Evolutionary conservation across 768 basidiomycete species (phyloP).

Genomic region (Pisolithus microcarpus): DNA sequence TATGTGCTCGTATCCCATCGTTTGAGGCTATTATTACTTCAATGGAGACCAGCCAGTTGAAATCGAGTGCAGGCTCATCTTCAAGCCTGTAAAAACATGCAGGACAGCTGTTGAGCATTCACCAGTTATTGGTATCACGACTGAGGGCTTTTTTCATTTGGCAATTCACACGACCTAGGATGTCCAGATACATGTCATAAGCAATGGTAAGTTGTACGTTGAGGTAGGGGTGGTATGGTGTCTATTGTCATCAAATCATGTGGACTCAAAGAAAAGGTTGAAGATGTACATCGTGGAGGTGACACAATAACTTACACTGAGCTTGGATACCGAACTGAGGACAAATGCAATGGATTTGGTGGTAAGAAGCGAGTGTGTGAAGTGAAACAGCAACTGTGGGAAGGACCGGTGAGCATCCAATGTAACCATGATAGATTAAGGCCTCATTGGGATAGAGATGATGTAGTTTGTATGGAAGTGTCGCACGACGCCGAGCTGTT

Average conservation of each 20-base stretch:
- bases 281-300: slow-evolving; percentile 1
- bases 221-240: background rate
- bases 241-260: background rate
- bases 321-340: slow-evolving; percentile 8
- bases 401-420: slow-evolving; percentile 3
- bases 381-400: slow-evolving; percentile 11
- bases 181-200: slow-evolving; percentile 7
- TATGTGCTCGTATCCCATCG: background rate
- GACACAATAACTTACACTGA: background rate
- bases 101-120: slow-evolving; percentile 1
- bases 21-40: slow-evolving; percentile 2
- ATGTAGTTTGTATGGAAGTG: background rate
- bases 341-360: slow-evolving; percentile 2
- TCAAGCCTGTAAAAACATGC: slow-evolving; percentile 3
- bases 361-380: slow-evolving; percentile 5
- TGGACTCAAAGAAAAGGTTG: background rate
- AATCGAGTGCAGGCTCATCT: background rate
- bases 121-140: too few relatives aligned
- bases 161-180: slow-evolving; percentile 3
- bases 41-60: background rate
- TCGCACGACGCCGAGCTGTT: too few relatives aligned
- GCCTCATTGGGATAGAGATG: slow-evolving; percentile 7
- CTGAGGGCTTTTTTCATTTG: background rate
- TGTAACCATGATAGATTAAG: slow-evolving; percentile 5
- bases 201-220: background rate